Conservation (phyloP, 768 basidiomycete species). For the Leccinum ochraceum region DNA sequence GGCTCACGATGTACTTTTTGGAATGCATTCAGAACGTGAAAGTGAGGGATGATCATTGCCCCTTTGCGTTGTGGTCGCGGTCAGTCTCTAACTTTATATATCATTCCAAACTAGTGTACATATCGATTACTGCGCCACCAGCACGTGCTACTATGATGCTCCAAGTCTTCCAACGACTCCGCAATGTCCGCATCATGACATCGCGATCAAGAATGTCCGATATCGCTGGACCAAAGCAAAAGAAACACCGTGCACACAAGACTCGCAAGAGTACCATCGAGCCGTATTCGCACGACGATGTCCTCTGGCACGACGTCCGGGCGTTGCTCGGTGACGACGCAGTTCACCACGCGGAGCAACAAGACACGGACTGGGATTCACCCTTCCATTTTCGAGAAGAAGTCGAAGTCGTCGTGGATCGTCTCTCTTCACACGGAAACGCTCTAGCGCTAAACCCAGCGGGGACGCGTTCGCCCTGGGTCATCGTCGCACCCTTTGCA, state of each 20-base stretch:
- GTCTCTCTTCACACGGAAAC: slow-evolving; percentile 64
- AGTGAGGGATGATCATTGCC: neutral
- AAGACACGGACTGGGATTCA: slow-evolving; percentile 53
- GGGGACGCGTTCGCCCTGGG: slow-evolving; percentile 63
- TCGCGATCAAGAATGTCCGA: slow-evolving; percentile 1
- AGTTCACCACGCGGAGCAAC: slow-evolving; percentile 49
- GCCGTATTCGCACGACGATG: slow-evolving; percentile 70
- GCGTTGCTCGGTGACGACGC: slow-evolving; percentile 62
- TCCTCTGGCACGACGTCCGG: slow-evolving; percentile 70
- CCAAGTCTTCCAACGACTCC: neutral
- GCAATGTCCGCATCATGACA: slow-evolving; percentile 6
- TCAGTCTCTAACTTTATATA: neutral
- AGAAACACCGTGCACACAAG: slow-evolving; percentile 30
- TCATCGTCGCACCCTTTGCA: slow-evolving; percentile 78
- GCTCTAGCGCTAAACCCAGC: slow-evolving; percentile 59
- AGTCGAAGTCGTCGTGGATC: slow-evolving; percentile 64
- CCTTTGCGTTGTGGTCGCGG: neutral
- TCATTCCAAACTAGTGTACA: neutral
- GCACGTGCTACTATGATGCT: neutral
- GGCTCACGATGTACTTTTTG: slow-evolving; percentile 25
- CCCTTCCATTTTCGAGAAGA: slow-evolving; percentile 64
- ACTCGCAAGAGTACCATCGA: slow-evolving; percentile 37
- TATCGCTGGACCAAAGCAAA: slow-evolving; percentile 25
- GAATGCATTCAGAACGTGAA: neutral
- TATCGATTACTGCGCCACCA: too few relatives aligned